A percentile compares a stretch with the other conserved stretches of the same genome.
Evolutionary conservation across 2,329 filamentous ascomycete genomes (phyloP).

Genomic region (Fusarium sp.): DNA sequence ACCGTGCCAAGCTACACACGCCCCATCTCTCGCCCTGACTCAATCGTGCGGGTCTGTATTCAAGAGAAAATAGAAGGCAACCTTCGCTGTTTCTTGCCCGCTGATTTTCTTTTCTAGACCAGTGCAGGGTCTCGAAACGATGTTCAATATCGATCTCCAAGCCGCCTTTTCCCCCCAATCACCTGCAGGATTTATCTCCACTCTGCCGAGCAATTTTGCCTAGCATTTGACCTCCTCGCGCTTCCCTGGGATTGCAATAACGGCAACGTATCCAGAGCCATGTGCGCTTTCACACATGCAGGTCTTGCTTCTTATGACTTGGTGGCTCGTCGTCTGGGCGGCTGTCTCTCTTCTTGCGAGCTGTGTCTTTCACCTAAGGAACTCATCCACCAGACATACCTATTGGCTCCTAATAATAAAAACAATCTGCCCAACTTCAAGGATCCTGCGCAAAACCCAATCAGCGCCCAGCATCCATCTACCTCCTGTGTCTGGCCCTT

Average conservation of each 20-base stretch:
- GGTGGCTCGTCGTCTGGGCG: slow-evolving; percentile 10
- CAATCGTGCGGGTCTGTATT: slow-evolving; percentile 30
- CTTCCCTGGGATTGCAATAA: slow-evolving; percentile 2
- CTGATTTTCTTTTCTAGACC: slow-evolving; percentile 30
- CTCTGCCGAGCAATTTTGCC: slow-evolving; percentile 30
- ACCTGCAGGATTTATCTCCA: slow-evolving; percentile 29
- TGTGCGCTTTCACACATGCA: slow-evolving; percentile 17
- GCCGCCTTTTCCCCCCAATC: slow-evolving; percentile 32
- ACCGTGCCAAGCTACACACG: slow-evolving; percentile 24
- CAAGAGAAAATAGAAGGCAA: slow-evolving; percentile 27
- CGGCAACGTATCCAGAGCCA: slow-evolving; percentile 18
- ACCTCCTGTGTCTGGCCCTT: slow-evolving; percentile 41
- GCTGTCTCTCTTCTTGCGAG: slow-evolving; percentile 14
- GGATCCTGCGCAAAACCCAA: slow-evolving; percentile 27
- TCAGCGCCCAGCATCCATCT: slow-evolving; percentile 28
- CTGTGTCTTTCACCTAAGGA: slow-evolving; percentile 9
- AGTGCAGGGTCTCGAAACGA: slow-evolving; percentile 35
- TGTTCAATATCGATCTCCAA: slow-evolving; percentile 45
- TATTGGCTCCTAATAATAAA: slow-evolving; percentile 24
- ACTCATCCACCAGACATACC: slow-evolving; percentile 1
- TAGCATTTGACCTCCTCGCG: slow-evolving; percentile 30
- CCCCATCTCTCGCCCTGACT: slow-evolving; percentile 37
- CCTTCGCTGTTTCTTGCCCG: slow-evolving; percentile 35
- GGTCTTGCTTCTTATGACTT: slow-evolving; percentile 3
- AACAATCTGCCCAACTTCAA: slow-evolving; percentile 29